Evolutionary conservation across 1,284 basidiomycete genomes (phyloP).

Genomic region (Ceratobasidium sp.): DNA sequence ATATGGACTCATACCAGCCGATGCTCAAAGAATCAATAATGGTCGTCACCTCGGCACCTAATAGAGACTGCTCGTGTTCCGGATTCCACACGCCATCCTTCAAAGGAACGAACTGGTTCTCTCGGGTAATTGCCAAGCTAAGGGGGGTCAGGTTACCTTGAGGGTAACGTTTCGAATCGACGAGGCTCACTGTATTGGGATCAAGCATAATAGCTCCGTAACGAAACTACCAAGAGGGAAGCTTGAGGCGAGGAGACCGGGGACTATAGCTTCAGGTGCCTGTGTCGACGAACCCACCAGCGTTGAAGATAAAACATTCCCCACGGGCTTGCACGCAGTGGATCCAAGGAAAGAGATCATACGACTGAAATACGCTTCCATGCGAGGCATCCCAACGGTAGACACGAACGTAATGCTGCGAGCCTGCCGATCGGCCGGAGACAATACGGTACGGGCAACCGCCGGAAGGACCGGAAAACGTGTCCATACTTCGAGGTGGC

Average conservation of each 20-base stretch:
- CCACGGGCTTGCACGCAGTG: slow-evolving; percentile 32
- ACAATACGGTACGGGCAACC: slow-evolving; percentile 61
- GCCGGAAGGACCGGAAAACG: slow-evolving; percentile 71
- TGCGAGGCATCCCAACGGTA: slow-evolving; percentile 54
- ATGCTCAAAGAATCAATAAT: slow-evolving; percentile 68
- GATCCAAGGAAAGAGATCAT: slow-evolving; percentile 35
- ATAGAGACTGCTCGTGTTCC: slow-evolving; percentile 64
- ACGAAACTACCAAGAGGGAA: slow-evolving; percentile 38
- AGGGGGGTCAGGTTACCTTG: too few species aligned
- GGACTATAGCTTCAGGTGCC: not conserved
- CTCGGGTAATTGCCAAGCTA: slow-evolving; percentile 65
- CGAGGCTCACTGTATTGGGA: slow-evolving; percentile 43
- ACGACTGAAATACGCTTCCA: slow-evolving; percentile 48
- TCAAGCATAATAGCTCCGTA: slow-evolving; percentile 46
- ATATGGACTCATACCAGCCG: slow-evolving; percentile 75
- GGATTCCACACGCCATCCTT: slow-evolving; percentile 70
- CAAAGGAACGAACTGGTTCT: slow-evolving; percentile 72
- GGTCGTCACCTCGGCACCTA: slow-evolving; percentile 70
- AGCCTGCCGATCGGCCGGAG: slow-evolving; percentile 54
- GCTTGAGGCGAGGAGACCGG: not conserved
- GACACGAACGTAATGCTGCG: slow-evolving; percentile 63
- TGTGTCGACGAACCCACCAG: slow-evolving; percentile 52
- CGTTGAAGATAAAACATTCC: slow-evolving; percentile 50
- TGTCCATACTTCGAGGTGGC: slow-evolving; percentile 71
- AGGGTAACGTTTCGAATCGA: slow-evolving; percentile 60